Base-by-base conservation (phyloP, 257 asterid species). In the Avicennia marina region DNA sequence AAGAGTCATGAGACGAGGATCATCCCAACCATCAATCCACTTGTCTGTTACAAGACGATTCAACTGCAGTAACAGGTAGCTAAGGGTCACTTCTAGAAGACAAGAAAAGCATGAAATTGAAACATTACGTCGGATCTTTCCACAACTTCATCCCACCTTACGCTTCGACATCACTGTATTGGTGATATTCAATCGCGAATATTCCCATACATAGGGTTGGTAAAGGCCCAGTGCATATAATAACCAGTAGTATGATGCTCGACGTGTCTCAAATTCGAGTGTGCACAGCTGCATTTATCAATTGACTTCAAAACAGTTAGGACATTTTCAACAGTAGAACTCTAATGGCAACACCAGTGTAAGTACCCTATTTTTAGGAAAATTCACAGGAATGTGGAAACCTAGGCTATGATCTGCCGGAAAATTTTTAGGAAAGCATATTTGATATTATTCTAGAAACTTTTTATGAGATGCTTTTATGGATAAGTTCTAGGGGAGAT, bases 81-180 rank as follows among this genome's bases (percentile, higher is more conserved):
- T 22, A 68, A 56, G n/a, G 27, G 62, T 66, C 45, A 72, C 60
- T 48, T 57, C 13, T 15, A n/a, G 51, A 56, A 43, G 38, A 53
- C 45, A 6, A 61, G 18, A 7, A 53, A 42, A n/a, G n/a, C 2
- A 41, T 39, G 57, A 34, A 26, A 33, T 21, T 36, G 12, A 32
- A 43, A n/a, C n/a, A n/a, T n/a, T n/a, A n/a, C n/a, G n/a, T n/a
- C n/a, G n/a, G n/a, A n/a, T n/a, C n/a, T n/a, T n/a, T n/a, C n/a
- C n/a, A n/a, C n/a, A n/a, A n/a, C n/a, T n/a, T n/a, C 22, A 53
- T 33, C n/a, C 2, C 19, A 91, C 98, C 86, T 88, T 88, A 19
- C 96, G 94, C 81, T 91, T 91, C 0, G 98, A 87, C 98, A 90
- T 87, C 71, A 90, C 96, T 24, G 94, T 85, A 79, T 87, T 82